phyloP scores from a whole-genome alignment of 345 rosid species.

The Clausena lansium region DNA sequence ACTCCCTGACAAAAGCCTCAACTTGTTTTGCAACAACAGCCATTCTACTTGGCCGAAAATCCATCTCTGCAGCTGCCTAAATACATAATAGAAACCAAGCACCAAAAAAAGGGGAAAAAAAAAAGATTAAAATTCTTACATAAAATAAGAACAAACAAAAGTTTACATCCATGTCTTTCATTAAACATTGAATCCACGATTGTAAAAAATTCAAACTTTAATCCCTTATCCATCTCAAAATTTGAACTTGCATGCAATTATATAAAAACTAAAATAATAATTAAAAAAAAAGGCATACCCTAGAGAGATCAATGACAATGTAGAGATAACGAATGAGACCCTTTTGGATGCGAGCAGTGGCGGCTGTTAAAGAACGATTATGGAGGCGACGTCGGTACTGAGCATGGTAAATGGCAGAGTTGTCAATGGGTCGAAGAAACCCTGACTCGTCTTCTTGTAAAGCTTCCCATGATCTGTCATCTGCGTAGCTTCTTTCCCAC shows the following conservation, averaged over 20 bases:
- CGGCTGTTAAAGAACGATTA: constrained; percentile 49
- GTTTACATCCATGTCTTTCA: neutral
- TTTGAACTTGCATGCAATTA: too few species aligned
- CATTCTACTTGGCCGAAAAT: constrained; percentile 75
- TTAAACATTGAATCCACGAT: neutral
- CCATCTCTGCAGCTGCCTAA: constrained; percentile 86
- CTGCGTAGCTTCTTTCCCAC: constrained; percentile 75
- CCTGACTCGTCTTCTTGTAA: constrained; percentile 95
- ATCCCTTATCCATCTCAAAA: neutral
- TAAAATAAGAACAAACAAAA: neutral
- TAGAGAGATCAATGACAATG: constrained; percentile 78
- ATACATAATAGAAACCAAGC: constrained; percentile 10
- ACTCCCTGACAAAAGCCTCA: constrained; percentile 84
- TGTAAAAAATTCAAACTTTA: neutral
- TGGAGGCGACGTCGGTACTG: constrained; percentile 73
- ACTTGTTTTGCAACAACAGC: constrained; percentile 68
- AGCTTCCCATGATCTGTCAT: constrained; percentile 87
- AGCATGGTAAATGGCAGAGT: constrained; percentile 61
- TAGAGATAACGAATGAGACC: constrained; percentile 91
- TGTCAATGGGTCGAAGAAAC: constrained; percentile 68
- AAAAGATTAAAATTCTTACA: neutral
- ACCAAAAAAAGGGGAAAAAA: neutral
- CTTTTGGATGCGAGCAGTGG: constrained; percentile 77
- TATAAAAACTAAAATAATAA: too few species aligned
- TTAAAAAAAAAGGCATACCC: constrained; percentile 35